Conservation (phyloP, 345 rosid genomes). For the Syzygium aqueum region DNA sequence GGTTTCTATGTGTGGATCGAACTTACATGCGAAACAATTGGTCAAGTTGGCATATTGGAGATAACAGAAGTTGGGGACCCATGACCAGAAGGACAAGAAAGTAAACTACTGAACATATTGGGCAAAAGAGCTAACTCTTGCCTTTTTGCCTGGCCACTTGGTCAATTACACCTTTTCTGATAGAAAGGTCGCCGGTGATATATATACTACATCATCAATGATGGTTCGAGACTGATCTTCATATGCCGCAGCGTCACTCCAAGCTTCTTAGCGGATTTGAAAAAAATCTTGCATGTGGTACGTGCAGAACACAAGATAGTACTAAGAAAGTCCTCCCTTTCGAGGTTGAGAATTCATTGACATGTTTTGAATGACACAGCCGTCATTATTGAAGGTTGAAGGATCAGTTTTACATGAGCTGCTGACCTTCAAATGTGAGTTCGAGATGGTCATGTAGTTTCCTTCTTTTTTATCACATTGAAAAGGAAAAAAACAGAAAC, state of each 20-base stretch:
- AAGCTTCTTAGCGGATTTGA: neutral
- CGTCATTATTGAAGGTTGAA: neutral
- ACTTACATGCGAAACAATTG: neutral
- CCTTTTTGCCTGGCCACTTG: neutral
- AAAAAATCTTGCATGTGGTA: neutral
- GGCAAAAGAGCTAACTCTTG: neutral
- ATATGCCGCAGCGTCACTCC: neutral
- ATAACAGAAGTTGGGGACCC: neutral
- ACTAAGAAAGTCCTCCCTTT: neutral
- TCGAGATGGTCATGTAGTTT: neutral
- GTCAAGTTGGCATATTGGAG: neutral
- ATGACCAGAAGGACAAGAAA: neutral
- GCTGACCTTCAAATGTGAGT: neutral
- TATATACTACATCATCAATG: no score
- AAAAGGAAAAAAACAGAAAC: neutral
- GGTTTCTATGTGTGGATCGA: neutral
- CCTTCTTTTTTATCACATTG: neutral
- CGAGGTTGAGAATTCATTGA: neutral
- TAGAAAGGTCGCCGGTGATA: neutral
- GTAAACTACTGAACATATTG: neutral
- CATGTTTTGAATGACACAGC: neutral
- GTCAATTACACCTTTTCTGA: neutral
- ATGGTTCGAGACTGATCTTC: neutral
- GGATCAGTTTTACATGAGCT: neutral
- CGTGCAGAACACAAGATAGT: neutral